A percentile compares a stretch with the other conserved stretches of the same genome.
These are phyloP conservation scores for Cladosporium austrohemisphaericum DNA, from an alignment of 2,329 filamentous ascomycete genomes.

Conservation along the genomic window DNA sequence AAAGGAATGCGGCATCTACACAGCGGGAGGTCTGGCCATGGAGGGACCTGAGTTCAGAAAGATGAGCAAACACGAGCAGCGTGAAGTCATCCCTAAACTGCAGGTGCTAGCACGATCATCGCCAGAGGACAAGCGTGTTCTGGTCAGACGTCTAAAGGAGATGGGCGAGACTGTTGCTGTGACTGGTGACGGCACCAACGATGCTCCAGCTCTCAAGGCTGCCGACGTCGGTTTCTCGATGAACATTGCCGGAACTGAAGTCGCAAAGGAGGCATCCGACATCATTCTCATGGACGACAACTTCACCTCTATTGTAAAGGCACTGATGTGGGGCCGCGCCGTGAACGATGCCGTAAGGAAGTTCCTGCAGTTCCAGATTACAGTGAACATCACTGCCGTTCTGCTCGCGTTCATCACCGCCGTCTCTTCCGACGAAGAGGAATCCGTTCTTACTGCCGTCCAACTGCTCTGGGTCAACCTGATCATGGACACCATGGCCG, in stretches of 20 bases:
- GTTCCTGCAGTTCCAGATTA: constrained; percentile 67
- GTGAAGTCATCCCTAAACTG: constrained; percentile 57
- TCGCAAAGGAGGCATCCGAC: constrained; percentile 59
- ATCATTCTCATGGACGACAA: constrained; percentile 63
- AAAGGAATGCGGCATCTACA: constrained; percentile 65
- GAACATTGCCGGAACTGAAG: constrained; percentile 64
- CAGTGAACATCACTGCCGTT: constrained; percentile 89
- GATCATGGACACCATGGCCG: constrained; percentile 95
- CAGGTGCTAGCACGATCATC: constrained; percentile 67
- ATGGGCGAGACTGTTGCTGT: constrained; percentile 65
- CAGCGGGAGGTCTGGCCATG: constrained; percentile 40
- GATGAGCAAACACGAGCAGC: constrained; percentile 44
- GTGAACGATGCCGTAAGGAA: constrained; percentile 55
- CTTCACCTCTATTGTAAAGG: constrained; percentile 60
- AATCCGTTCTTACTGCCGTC: constrained; percentile 78
- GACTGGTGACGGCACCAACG: constrained; percentile 64
- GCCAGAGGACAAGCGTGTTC: constrained; percentile 64
- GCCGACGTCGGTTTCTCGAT: constrained; percentile 67
- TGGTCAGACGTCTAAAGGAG: constrained; percentile 62
- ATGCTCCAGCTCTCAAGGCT: constrained; percentile 62
- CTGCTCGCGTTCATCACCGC: constrained; percentile 83
- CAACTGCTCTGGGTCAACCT: constrained; percentile 95
- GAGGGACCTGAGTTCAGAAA: constrained; percentile 45
- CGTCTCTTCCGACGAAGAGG: constrained; percentile 64
- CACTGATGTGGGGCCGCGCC: constrained; percentile 59